Base-by-base conservation (phyloP, 352 stramenopile genomes). In the Elongisporangium senticosum region DNA sequence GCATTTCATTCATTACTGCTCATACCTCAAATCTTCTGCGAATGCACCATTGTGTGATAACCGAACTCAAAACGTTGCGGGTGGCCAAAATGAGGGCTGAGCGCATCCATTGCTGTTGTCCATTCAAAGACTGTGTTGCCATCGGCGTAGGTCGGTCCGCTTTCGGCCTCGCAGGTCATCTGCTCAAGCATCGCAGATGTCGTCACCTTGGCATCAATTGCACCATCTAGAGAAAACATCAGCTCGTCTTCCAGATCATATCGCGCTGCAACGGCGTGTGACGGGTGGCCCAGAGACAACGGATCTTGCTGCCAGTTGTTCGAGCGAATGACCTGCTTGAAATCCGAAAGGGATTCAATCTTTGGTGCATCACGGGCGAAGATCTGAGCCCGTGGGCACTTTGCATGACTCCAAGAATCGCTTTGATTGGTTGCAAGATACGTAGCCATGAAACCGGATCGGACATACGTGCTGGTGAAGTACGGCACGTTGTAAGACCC, bases 401-500 rank as follows among this genome's bases (percentile, higher is more conserved):
- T 59, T 5, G 68, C 52, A 53, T 86, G 70, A 23, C 65, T 81
- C 65, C 69, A 87, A 7, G 67, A 76, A 7, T 63, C 53, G 17
- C 56, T 73, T 10, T 71, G 23, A 54, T 85, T 77, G 10, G 51
- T 77, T 19, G 63, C 55, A 11, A 66, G 55, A 65, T 65, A 78
- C 54, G 68, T 74, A 7, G 55, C 47, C 7, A 57, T 59, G 61
- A 88, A 92, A 1, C 85, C 85, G 11, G 74, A 83, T 19, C 63
- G 58, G 33, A 74, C 51, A 61, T 91, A 93, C 24, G 89, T 75
- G 17, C 65, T 65, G 0, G 55, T 33, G 50, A 90, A 91, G 65
- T 87, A 94, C 3, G 86, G 83, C n/a, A 93, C 78, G 61, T 93
- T 96, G 71, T 91, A 93, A 4, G 71, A 89, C 5, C 65, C 71